phyloP scores from a whole-genome alignment of 1,139 yeast genomes.

The Suhomyces guaymorum region DNA sequence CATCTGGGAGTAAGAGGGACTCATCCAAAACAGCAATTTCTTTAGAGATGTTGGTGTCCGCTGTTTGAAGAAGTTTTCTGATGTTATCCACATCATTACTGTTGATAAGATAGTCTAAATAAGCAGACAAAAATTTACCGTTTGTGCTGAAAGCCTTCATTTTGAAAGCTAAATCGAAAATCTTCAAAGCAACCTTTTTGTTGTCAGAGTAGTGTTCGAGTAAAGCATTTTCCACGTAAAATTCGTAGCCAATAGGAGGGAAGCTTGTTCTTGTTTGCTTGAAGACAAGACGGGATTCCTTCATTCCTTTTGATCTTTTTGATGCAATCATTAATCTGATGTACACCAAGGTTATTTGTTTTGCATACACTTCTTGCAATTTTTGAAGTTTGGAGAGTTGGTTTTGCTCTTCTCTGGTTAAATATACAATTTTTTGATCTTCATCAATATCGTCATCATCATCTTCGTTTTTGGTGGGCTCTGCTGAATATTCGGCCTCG shows the following conservation, averaged over 20 bases:
- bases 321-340: conserved; percentile 60
- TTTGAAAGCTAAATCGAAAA: conserved; percentile 68
- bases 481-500: conserved; percentile 6
- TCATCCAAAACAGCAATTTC: conserved; percentile 32
- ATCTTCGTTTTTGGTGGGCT: conserved; percentile 4
- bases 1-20: conserved; percentile 21
- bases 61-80: conserved; percentile 73
- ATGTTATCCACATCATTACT: conserved; percentile 80
- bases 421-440: conserved; percentile 14
- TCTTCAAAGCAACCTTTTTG: conserved; percentile 68
- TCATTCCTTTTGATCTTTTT: conserved; percentile 63
- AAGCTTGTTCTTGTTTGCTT: conserved; percentile 55
- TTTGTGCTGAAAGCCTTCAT: conserved; percentile 58
- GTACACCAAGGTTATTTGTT: conserved; percentile 51
- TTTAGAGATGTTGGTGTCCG: conserved; percentile 40
- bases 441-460: conserved; percentile 18
- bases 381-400: conserved; percentile 25
- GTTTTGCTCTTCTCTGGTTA: conserved; percentile 31
- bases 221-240: conserved; percentile 79
- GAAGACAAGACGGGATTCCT: conserved; percentile 71
- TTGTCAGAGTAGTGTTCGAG: conserved; percentile 74
- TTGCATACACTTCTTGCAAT: conserved; percentile 26
- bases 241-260: conserved; percentile 63
- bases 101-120: conserved; percentile 70
- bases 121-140: conserved; percentile 65